Conservation (phyloP, 805 yeast species). For the Suhomyces kilbournensis region DNA sequence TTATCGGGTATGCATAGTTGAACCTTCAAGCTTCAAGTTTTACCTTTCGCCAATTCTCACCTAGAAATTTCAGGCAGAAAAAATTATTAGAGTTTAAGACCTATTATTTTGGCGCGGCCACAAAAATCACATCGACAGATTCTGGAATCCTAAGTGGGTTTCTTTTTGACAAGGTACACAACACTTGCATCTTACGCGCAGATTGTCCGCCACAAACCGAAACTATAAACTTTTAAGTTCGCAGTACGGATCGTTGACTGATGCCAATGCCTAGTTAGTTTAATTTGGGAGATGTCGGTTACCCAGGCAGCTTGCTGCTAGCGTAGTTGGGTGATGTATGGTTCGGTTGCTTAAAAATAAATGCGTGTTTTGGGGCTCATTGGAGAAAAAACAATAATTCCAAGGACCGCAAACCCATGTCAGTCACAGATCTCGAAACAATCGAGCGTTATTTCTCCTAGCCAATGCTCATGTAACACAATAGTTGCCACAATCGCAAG, state of each 20-base stretch:
- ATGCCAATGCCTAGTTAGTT: not conserved
- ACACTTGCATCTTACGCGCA: not conserved
- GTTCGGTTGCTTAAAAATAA: not conserved
- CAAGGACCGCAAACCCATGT: not conserved
- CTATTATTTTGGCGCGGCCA: not conserved
- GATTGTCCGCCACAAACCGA: not conserved
- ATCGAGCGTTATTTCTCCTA: not conserved
- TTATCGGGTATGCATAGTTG: not conserved
- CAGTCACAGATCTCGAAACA: not conserved
- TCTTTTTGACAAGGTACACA: not conserved
- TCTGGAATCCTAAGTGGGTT: conserved; percentile 4
- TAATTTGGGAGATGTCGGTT: not conserved
- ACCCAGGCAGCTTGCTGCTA: not conserved
- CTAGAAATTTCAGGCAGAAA: not conserved
- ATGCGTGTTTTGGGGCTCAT: not conserved
- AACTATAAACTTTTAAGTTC: not conserved
- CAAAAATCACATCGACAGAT: not conserved
- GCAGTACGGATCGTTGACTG: not conserved
- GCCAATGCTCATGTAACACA: not conserved
- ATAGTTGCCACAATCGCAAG: not conserved
- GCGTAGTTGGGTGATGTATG: not conserved
- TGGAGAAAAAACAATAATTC: too few species aligned
- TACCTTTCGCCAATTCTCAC: not conserved
- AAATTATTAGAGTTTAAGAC: not conserved
- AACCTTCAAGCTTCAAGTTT: not conserved